Evolutionary conservation across 768 basidiomycete genomes (phyloP).

Genomic region (Agaricus sinodeliciosus): DNA sequence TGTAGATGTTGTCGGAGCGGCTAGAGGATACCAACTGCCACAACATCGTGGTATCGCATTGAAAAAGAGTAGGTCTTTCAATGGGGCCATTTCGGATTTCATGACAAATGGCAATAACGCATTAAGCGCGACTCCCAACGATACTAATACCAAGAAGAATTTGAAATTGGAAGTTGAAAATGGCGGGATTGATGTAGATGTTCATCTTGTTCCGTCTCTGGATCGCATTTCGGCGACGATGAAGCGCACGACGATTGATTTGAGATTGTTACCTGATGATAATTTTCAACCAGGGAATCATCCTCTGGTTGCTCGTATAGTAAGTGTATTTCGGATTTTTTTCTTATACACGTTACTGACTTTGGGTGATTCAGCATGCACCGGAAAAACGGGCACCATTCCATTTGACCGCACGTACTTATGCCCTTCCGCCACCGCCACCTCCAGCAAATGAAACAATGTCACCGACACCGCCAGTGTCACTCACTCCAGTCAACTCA

Average conservation of each 20-base stretch:
- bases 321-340: constrained; percentile 16
- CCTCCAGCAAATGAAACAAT: neutral
- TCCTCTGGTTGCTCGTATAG: constrained; percentile 32
- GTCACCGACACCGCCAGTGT: neutral
- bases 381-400: constrained; percentile 30
- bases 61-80: neutral
- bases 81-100: neutral
- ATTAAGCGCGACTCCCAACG: neutral
- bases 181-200: constrained; percentile 35
- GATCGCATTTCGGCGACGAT: constrained; percentile 4
- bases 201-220: constrained; percentile 27
- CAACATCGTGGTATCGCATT: too few species aligned
- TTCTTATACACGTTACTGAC: neutral
- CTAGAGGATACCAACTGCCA: too few species aligned
- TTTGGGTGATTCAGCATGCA: constrained; percentile 22
- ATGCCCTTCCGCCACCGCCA: constrained; percentile 16
- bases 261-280: neutral
- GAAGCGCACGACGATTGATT: constrained; percentile 9
- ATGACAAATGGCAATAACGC: neutral
- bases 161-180: constrained; percentile 31
- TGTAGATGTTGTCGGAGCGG: neutral
- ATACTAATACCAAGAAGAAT: constrained; percentile 22
- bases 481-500: neutral
- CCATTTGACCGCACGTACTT: constrained; percentile 25
- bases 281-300: constrained; percentile 13